phyloP scores from a whole-genome alignment of 495 filamentous ascomycete genomes.

The Tirmania nivea region DNA sequence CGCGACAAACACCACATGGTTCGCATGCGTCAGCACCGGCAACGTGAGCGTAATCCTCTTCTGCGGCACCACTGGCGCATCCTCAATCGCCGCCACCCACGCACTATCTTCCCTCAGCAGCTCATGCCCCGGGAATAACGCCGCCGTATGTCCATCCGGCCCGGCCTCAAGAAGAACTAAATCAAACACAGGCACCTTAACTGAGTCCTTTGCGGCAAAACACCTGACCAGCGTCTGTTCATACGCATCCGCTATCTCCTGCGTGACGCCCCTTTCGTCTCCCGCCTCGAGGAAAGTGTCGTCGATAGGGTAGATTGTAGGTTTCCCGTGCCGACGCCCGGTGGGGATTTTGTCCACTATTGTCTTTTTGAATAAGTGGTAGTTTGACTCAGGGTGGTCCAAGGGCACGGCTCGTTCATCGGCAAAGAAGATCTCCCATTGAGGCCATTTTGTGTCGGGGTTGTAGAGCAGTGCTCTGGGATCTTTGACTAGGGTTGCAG shows the following conservation, averaged over 20 bases:
- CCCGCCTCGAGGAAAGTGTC: slow-evolving; percentile 51
- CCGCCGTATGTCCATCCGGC: slow-evolving; percentile 93
- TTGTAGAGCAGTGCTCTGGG: slow-evolving; percentile 44
- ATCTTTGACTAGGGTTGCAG: slow-evolving; percentile 46
- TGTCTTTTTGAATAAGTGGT: slow-evolving; percentile 61
- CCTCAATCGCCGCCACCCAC: slow-evolving; percentile 76
- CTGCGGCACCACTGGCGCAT: slow-evolving; percentile 84
- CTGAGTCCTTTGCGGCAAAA: slow-evolving; percentile 66
- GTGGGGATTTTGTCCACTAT: slow-evolving; percentile 65
- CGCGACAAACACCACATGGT: slow-evolving; percentile 72
- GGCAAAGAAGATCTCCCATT: slow-evolving; percentile 96
- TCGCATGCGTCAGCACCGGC: slow-evolving; percentile 64
- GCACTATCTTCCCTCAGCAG: slow-evolving; percentile 71
- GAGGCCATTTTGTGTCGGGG: slow-evolving; percentile 45
- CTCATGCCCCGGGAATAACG: slow-evolving; percentile 74
- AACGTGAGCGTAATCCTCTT: slow-evolving; percentile 78
- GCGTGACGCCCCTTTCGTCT: slow-evolving; percentile 21
- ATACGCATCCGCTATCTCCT: slow-evolving; percentile 84
- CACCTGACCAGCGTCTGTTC: slow-evolving; percentile 62
- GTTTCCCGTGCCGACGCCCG: slow-evolving; percentile 21
- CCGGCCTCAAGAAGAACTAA: slow-evolving; percentile 78
- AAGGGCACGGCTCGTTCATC: slow-evolving; percentile 89
- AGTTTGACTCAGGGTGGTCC: slow-evolving; percentile 83
- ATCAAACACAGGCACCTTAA: slow-evolving; percentile 85
- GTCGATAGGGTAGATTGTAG: slow-evolving; percentile 52